Percentiles rank a stretch among this genome's conserved stretches.
phyloP scores from a whole-genome alignment of 2,329 filamentous ascomycete species.

The Rhynchosporium secalis region DNA sequence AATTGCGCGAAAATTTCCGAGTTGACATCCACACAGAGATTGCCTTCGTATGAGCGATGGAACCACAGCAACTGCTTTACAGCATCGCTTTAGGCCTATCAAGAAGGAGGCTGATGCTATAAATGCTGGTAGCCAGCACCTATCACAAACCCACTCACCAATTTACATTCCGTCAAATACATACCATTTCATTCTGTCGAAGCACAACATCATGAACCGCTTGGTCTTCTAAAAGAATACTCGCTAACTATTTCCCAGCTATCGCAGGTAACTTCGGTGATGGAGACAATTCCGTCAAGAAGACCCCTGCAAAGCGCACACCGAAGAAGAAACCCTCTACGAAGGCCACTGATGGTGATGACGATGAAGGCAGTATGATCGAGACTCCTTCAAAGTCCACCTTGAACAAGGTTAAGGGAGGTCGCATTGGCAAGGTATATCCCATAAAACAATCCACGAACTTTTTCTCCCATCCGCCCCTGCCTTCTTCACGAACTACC shows the following conservation, averaged over 20 bases:
- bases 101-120: conserved; percentile 34
- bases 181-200: conserved; percentile 21
- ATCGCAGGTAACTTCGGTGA: conserved; percentile 35
- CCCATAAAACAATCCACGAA: neutral
- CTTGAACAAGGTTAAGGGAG: conserved; percentile 30
- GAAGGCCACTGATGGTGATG: conserved; percentile 22
- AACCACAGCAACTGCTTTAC: conserved; percentile 29
- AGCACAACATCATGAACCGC: conserved; percentile 20
- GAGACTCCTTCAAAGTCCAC: conserved; percentile 25
- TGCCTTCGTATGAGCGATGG: conserved; percentile 29
- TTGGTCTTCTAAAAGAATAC: conserved; percentile 15
- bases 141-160: neutral
- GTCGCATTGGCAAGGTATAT: conserved; percentile 29
- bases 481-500: too few relatives aligned
- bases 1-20: neutral
- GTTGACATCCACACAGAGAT: conserved; percentile 26
- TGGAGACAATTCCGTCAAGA: conserved; percentile 24
- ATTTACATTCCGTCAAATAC: neutral
- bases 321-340: conserved; percentile 14
- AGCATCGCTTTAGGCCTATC: conserved; percentile 38
- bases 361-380: conserved; percentile 15
- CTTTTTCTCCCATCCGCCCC: too few relatives aligned
- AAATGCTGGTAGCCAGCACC: conserved; percentile 26
- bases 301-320: conserved; percentile 16
- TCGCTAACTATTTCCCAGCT: conserved; percentile 35